These are phyloP conservation scores for Boletales sp. DNA, from an alignment of 768 basidiomycete genomes.

Conservation along the genomic window DNA sequence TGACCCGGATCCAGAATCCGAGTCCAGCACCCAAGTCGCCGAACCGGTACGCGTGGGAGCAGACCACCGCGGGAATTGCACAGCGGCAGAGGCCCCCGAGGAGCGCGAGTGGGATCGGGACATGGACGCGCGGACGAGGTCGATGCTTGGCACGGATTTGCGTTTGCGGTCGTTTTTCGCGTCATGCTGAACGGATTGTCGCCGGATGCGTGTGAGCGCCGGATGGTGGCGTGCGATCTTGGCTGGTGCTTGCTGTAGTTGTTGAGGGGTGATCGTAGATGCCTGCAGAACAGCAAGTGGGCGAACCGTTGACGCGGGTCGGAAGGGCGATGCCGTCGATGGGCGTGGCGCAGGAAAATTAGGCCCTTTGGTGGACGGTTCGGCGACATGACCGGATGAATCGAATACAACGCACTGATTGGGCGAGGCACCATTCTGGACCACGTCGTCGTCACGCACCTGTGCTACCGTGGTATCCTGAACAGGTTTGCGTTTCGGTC, in stretches of 20 bases:
- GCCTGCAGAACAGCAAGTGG: not conserved
- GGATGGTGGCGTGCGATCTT: slow-evolving; percentile 9
- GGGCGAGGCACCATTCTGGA: not conserved
- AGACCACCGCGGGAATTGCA: slow-evolving; percentile 13
- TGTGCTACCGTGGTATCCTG: too few species aligned
- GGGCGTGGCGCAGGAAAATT: slow-evolving; percentile 16
- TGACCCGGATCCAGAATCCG: not conserved
- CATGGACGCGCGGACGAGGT: slow-evolving; percentile 16
- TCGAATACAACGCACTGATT: slow-evolving; percentile 1
- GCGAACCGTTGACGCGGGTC: slow-evolving; percentile 2
- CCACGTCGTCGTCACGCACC: not conserved
- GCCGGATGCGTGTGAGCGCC: slow-evolving; percentile 10
- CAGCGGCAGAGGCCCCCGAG: slow-evolving; percentile 1
- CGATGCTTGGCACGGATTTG: slow-evolving; percentile 16
- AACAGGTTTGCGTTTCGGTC: not conserved
- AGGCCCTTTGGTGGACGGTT: not conserved
- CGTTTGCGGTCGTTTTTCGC: not conserved
- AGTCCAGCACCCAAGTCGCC: slow-evolving; percentile 2
- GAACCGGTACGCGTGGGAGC: slow-evolving; percentile 8
- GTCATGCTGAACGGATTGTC: slow-evolving; percentile 8
- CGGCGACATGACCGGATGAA: not conserved
- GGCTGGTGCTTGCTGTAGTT: not conserved
- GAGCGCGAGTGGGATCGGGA: slow-evolving; percentile 15
- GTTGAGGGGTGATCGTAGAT: not conserved
- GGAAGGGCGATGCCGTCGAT: slow-evolving; percentile 19